phyloP scores from a whole-genome alignment of 257 asterid species.

The Lavandula angustifolia region DNA sequence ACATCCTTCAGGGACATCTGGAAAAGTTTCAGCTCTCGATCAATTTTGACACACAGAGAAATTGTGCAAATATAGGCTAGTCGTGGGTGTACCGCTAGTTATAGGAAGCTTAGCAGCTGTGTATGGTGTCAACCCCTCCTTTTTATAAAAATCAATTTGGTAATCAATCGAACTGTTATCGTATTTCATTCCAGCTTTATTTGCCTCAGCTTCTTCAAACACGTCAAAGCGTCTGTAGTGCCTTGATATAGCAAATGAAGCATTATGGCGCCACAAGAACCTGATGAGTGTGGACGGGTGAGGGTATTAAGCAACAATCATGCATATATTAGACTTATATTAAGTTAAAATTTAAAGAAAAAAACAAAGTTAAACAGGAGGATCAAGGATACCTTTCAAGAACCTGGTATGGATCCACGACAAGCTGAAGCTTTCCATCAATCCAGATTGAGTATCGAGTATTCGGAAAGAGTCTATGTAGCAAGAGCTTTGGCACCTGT shows the following conservation, averaged over 20 bases:
- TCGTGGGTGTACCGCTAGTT: slow-evolving; percentile 71
- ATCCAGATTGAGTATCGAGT: slow-evolving; percentile 91
- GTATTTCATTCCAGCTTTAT: slow-evolving; percentile 87
- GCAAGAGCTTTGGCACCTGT: slow-evolving; percentile 91
- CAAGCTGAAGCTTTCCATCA: slow-evolving; percentile 94
- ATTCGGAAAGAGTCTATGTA: slow-evolving; percentile 92
- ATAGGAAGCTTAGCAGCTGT: slow-evolving; percentile 85
- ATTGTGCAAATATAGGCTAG: slow-evolving; percentile 15
- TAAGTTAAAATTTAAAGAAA: neutral
- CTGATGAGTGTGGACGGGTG: slow-evolving; percentile 40
- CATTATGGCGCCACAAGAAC: slow-evolving; percentile 94
- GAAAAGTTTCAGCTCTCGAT: slow-evolving; percentile 32
- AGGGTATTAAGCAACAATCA: slow-evolving; percentile 4
- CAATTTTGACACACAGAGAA: slow-evolving; percentile 22
- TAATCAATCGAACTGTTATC: slow-evolving; percentile 70
- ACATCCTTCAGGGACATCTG: slow-evolving; percentile 99
- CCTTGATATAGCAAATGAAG: slow-evolving; percentile 87
- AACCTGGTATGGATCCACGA: slow-evolving; percentile 90
- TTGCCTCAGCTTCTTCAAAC: slow-evolving; percentile 94
- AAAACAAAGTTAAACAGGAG: slow-evolving; percentile 10
- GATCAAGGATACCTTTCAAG: slow-evolving; percentile 73
- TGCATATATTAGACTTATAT: neutral
- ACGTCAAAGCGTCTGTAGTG: slow-evolving; percentile 91
- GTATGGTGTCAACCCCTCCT: slow-evolving; percentile 88
- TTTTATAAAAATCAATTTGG: slow-evolving; percentile 77